These are phyloP conservation scores for Sporothrix schenckii DNA, from an alignment of 2,329 filamentous ascomycete species.

Conservation along the genomic window DNA sequence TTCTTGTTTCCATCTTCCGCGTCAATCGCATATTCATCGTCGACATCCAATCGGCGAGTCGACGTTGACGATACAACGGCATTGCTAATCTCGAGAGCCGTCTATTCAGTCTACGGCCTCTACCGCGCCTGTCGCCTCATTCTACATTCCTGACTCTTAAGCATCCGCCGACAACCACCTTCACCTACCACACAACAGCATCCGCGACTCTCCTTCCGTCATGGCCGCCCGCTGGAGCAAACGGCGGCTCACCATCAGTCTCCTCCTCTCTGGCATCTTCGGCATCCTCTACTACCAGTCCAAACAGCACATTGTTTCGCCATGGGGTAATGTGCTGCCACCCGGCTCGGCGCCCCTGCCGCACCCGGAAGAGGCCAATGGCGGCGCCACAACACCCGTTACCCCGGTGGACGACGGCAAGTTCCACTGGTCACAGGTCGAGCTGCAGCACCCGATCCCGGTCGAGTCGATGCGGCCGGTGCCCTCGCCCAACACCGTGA, in stretches of 20 bases:
- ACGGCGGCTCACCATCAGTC: constrained; percentile 32
- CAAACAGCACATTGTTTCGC: not conserved
- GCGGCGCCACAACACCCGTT: not conserved
- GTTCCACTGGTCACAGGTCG: constrained; percentile 34
- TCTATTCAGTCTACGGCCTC: not conserved
- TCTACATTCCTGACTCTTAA: not conserved
- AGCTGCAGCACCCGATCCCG: constrained; percentile 34
- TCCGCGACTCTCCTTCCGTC: not conserved
- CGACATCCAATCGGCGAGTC: not conserved
- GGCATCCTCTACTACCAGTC: constrained; percentile 33
- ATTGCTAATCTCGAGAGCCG: not conserved
- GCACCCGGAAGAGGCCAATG: not conserved
- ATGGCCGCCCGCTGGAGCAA: constrained; percentile 35
- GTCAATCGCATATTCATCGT: not conserved
- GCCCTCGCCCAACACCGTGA: constrained; percentile 23
- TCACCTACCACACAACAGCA: not conserved
- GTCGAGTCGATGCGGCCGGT: constrained; percentile 30
- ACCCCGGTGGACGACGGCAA: constrained; percentile 29
- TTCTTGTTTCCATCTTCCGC: not conserved
- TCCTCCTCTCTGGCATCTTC: constrained; percentile 30
- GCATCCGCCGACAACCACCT: not conserved
- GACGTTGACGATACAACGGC: not conserved
- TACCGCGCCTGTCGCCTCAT: not conserved
- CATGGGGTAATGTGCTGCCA: constrained; percentile 12
- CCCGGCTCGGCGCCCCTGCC: not conserved